Evolutionary conservation across 352 stramenopile genomes (phyloP), one percentile per base, ranked within the genome.

Genomic region (Pythium chondricola): DNA sequence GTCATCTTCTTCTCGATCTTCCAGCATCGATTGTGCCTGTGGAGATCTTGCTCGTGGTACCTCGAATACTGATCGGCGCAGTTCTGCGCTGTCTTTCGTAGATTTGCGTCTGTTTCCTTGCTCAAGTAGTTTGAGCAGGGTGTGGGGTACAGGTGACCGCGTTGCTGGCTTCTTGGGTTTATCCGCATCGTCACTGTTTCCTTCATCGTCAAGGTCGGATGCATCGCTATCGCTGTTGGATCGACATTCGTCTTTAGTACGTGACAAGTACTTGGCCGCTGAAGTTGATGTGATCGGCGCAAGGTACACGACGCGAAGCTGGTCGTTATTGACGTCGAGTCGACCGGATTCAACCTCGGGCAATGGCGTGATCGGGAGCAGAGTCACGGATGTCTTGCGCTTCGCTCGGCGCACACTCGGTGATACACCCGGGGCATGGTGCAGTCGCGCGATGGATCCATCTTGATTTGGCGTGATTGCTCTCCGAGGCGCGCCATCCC

Each of bases 181-280:
- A 8, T 48, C 41, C 0, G 33, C 27, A 1, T 46, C 30, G 6
- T 48, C 39, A 35, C 24, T 58, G 6, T 45, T 29, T 1, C 22
- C 17, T 5, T 25, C 30, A 13, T 51, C 0, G n/a, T 43, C 16
- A 4, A 24, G 4, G 2, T 13, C n/a, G n/a, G n/a, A n/a, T n/a
- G n/a, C n/a, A n/a, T 33, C 13, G 29, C 7, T 33, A 13, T 33
- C 7, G 7, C 13, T 13, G 8, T 33, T 33, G 29, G 13, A 33
- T 33, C 7, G 8, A n/a, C 4, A 10, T 36, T 53, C 14, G 16
- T 21, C n/a, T 44, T 65, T 6, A n/a, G 50, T 56, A 22, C 49
- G 22, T 14, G 47, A 26, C 16, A 65, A 56, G 24, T 56, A 65
- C 27, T 65, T 65, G n/a, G 59, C 56, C 20, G 56, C 49, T 11